Percentiles rank a stretch among this genome's conserved stretches.
phyloP scores from a whole-genome alignment of 2,329 filamentous ascomycete genomes.

The Claviceps sp. region DNA sequence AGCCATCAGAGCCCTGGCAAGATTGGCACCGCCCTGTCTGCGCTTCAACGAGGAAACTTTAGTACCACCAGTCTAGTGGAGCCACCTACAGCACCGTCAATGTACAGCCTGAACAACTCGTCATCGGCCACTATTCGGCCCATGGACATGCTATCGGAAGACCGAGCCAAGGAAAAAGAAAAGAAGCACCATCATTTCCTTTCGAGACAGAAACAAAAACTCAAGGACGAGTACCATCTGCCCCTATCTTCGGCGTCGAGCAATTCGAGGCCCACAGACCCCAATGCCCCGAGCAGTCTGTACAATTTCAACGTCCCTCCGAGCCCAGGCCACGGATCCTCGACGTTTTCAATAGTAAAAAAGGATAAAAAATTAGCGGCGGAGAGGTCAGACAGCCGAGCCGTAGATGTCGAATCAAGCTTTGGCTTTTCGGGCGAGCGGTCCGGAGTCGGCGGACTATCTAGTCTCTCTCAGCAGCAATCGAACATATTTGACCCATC shows the following conservation, averaged over 20 bases:
- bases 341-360: slow-evolving; percentile 66
- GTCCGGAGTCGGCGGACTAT: slow-evolving; percentile 40
- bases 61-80: slow-evolving; percentile 61
- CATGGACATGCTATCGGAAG: slow-evolving; percentile 34
- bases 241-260: slow-evolving; percentile 64
- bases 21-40: slow-evolving; percentile 52
- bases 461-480: slow-evolving; percentile 27
- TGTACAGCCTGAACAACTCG: slow-evolving; percentile 65
- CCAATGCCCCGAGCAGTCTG: slow-evolving; percentile 58
- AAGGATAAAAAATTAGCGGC: slow-evolving; percentile 77
- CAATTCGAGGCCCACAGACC: slow-evolving; percentile 64
- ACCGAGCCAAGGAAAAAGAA: slow-evolving; percentile 43
- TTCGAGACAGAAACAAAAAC: slow-evolving; percentile 65
- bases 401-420: slow-evolving; percentile 36
- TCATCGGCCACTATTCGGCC: slow-evolving; percentile 67
- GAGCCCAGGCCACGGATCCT: slow-evolving; percentile 52
- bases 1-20: slow-evolving; percentile 61
- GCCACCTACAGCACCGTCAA: slow-evolving; percentile 39
- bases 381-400: slow-evolving; percentile 41
- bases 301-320: slow-evolving; percentile 68
- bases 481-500: slow-evolving; percentile 37
- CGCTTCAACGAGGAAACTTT: slow-evolving; percentile 52
- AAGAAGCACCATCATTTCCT: slow-evolving; percentile 72
- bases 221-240: slow-evolving; percentile 60
- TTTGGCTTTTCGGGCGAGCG: slow-evolving; percentile 32